These are phyloP conservation scores for Hymenoscyphus fraxineus DNA, from an alignment of 2,329 filamentous ascomycete species.

Conservation along the genomic window DNA sequence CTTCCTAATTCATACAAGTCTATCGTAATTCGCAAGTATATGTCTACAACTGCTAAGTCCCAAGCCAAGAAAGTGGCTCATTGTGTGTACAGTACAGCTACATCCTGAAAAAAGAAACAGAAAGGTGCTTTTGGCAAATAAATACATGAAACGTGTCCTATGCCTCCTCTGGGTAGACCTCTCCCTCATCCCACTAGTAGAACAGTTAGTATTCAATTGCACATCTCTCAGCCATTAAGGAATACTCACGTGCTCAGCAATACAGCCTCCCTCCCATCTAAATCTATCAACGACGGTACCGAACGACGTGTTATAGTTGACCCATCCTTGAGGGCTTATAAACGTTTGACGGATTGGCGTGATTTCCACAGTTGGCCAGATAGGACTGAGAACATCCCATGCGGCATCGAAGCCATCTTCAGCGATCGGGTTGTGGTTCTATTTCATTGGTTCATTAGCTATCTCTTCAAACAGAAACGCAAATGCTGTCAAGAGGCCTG, in stretches of 20 bases:
- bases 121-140: neutral
- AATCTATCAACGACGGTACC: constrained; percentile 16
- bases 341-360: constrained; percentile 12
- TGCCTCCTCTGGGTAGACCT: constrained; percentile 10
- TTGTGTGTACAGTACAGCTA: neutral
- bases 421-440: constrained; percentile 17
- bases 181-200: constrained; percentile 17
- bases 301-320: constrained; percentile 12
- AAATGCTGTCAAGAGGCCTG: neutral
- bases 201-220: neutral
- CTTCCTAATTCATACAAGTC: too few species aligned
- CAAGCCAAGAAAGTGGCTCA: too few species aligned
- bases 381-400: constrained; percentile 13
- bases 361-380: constrained; percentile 7
- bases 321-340: constrained; percentile 11
- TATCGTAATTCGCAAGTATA: too few species aligned
- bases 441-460: neutral
- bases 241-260: constrained; percentile 17
- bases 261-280: constrained; percentile 18
- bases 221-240: neutral
- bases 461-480: neutral
- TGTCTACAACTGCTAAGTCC: too few species aligned
- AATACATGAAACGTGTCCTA: neutral
- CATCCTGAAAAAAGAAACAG: neutral
- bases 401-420: constrained; percentile 17